Evolutionary conservation across 1,284 basidiomycete species (phyloP).

Genomic region (Leccinum cinnamomeum): DNA sequence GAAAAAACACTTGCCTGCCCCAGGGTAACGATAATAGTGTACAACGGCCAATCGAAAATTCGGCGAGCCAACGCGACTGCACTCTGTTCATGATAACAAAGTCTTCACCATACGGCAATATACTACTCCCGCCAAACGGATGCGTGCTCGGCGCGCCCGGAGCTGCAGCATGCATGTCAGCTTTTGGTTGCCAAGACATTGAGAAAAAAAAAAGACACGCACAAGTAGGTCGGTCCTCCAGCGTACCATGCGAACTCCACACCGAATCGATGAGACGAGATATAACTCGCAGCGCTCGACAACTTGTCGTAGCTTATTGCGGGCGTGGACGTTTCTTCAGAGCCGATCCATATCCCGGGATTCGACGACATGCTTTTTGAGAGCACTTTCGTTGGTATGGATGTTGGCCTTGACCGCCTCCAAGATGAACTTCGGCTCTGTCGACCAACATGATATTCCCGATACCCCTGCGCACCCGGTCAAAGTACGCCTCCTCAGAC

Average conservation of each 20-base stretch:
- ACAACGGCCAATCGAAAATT: too few species aligned
- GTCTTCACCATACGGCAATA: too few species aligned
- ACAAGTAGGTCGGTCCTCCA: conserved; percentile 63
- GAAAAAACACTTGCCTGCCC: neutral
- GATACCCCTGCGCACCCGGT: conserved; percentile 68
- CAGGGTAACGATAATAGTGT: too few species aligned
- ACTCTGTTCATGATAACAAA: too few species aligned
- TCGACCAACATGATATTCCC: conserved; percentile 1
- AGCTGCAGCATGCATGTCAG: too few species aligned
- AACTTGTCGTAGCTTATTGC: conserved; percentile 35
- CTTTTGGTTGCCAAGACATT: too few species aligned
- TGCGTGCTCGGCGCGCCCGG: too few species aligned
- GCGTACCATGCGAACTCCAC: conserved; percentile 68
- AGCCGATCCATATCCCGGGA: conserved; percentile 5
- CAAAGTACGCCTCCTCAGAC: conserved; percentile 91
- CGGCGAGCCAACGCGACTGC: too few species aligned
- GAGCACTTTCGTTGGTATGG: conserved; percentile 8
- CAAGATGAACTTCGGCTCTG: neutral
- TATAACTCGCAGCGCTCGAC: conserved; percentile 70
- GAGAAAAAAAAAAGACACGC: conserved; percentile 32
- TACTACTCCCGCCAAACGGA: too few species aligned
- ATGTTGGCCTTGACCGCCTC: neutral
- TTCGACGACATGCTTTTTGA: conserved; percentile 31
- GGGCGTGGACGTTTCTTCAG: conserved; percentile 13
- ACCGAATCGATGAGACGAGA: conserved; percentile 75